Evolutionary conservation across 2,329 filamentous ascomycete genomes (phyloP).

Genomic region (Ophiostoma ulmi): DNA sequence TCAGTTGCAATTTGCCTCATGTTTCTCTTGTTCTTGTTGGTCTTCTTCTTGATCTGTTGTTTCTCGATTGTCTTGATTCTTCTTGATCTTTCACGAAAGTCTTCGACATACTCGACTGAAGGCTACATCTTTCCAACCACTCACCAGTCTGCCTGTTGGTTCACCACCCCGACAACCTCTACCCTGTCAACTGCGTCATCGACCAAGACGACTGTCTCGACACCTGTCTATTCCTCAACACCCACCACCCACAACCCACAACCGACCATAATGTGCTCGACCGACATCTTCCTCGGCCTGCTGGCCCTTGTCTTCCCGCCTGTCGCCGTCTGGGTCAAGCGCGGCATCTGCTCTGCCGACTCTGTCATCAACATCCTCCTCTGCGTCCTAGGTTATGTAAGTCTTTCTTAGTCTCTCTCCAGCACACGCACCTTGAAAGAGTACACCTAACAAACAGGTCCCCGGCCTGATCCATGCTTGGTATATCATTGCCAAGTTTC

Average conservation of each 20-base stretch:
- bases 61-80: not conserved
- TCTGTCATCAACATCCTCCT: conserved; percentile 93
- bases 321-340: conserved; percentile 86
- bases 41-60: not conserved
- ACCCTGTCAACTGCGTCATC: not conserved
- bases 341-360: conserved; percentile 86
- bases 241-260: not conserved
- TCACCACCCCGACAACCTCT: not conserved
- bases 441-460: conserved; percentile 41
- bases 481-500: conserved; percentile 94
- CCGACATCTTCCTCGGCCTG: conserved; percentile 59
- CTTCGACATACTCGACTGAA: not conserved
- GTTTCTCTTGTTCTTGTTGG: not conserved
- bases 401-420: conserved; percentile 27
- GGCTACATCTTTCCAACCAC: not conserved
- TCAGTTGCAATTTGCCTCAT: not conserved
- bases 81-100: not conserved
- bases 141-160: not conserved
- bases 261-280: conserved; percentile 47
- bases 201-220: not conserved
- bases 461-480: conserved; percentile 90
- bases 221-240: not conserved
- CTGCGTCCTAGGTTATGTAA: conserved; percentile 64
- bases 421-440: too few species aligned
- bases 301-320: conserved; percentile 62